Conservation (phyloP, 345 rosid genomes). For the Citrus sinensis region DVS_A1.0 CM039163.1:31331001-31331500, state of each 20-base stretch:
- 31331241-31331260: not conserved
- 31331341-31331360: not conserved
- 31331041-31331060: not conserved
- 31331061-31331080: not conserved
- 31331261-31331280: slow-evolving; percentile 9
- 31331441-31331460: slow-evolving; percentile 78
- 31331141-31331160: slow-evolving; percentile 83
- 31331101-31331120: slow-evolving; percentile 48
- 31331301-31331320: not conserved
- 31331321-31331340: not conserved
- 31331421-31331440: slow-evolving; percentile 73
- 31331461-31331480: slow-evolving; percentile 98
- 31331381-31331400: slow-evolving; percentile 12
- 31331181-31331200: slow-evolving; percentile 97
- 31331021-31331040: not conserved
- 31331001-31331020: not conserved
- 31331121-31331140: slow-evolving; percentile 94
- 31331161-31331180: slow-evolving; percentile 94
- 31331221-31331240: slow-evolving; percentile 22
- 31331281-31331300: not conserved
- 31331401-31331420: slow-evolving; percentile 83
- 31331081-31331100: slow-evolving; percentile 2
- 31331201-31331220: slow-evolving; percentile 94
- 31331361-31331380: not conserved
- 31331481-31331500: slow-evolving; percentile 96